phyloP scores from a whole-genome alignment of 2,329 filamentous ascomycete species.

The Penicillium sp. region DNA sequence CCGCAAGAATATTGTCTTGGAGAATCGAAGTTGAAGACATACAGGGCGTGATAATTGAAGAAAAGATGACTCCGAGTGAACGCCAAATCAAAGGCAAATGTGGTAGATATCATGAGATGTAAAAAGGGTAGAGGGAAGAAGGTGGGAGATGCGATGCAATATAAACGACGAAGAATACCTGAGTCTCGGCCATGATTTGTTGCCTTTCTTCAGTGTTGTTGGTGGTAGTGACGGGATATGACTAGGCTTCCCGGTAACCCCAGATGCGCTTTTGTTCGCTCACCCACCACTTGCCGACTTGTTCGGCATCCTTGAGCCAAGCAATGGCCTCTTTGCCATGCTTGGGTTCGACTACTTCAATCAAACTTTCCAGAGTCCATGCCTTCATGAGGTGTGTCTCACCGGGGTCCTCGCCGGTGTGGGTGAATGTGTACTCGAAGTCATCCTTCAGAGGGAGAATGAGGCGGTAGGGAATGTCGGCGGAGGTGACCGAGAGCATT shows the following conservation, averaged over 20 bases:
- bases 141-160: neutral
- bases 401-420: slow-evolving; percentile 34
- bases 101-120: slow-evolving; percentile 7
- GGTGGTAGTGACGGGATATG: neutral
- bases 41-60: neutral
- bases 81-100: neutral
- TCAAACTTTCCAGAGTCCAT: slow-evolving; percentile 30
- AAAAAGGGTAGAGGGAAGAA: neutral
- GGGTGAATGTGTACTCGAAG: slow-evolving; percentile 44
- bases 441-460: slow-evolving; percentile 72
- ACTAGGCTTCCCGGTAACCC: slow-evolving; percentile 25
- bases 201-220: neutral
- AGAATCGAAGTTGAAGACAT: neutral
- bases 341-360: slow-evolving; percentile 22
- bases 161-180: neutral
- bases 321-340: slow-evolving; percentile 31
- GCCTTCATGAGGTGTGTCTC: slow-evolving; percentile 32
- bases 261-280: slow-evolving; percentile 30
- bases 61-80: neutral
- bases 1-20: neutral
- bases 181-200: neutral
- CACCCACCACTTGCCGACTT: slow-evolving; percentile 39
- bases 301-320: slow-evolving; percentile 38
- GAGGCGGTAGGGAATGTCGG: slow-evolving; percentile 74
- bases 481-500: slow-evolving; percentile 60